Percentiles rank a stretch among this genome's conserved stretches.
Conservation (phyloP, 2,329 filamentous ascomycete species). For the Pseudogymnoascus verrucosus region DNA sequence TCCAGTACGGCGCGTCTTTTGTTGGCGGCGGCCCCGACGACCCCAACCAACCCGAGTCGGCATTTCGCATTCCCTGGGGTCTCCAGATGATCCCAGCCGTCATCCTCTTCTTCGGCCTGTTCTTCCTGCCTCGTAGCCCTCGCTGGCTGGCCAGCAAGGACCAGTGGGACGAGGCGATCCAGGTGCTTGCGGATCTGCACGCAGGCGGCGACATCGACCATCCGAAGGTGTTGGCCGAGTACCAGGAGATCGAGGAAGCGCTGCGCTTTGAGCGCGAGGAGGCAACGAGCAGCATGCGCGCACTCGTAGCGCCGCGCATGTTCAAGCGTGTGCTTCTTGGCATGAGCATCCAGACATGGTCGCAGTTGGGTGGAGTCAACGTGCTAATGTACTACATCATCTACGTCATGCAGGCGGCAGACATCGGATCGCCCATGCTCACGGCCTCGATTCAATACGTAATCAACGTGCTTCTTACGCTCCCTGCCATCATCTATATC, state of each 20-base stretch:
- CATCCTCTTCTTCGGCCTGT: conserved; percentile 45
- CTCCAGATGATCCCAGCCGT: conserved; percentile 49
- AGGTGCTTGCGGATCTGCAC: conserved; percentile 51
- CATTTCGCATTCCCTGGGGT: conserved; percentile 56
- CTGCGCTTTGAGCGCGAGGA: conserved; percentile 66
- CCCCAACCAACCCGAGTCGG: conserved; percentile 41
- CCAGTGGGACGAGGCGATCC: conserved; percentile 56
- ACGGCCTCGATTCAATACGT: conserved; percentile 66
- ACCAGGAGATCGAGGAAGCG: conserved; percentile 61
- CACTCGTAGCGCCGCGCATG: conserved; percentile 64
- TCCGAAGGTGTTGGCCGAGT: conserved; percentile 54
- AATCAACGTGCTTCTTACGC: conserved; percentile 71
- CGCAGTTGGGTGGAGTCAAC: conserved; percentile 68
- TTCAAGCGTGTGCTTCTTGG: conserved; percentile 64
- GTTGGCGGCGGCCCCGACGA: conserved; percentile 44
- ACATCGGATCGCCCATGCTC: conserved; percentile 49
- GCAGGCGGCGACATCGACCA: conserved; percentile 47
- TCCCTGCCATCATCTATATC: conserved; percentile 67
- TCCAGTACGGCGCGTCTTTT: conserved; percentile 55
- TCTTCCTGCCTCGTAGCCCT: conserved; percentile 57
- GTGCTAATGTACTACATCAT: conserved; percentile 65
- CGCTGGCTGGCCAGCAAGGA: conserved; percentile 64
- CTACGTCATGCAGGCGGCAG: conserved; percentile 64
- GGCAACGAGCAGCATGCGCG: conserved; percentile 59
- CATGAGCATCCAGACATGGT: conserved; percentile 69